These are phyloP conservation scores for Penicillium goetzii DNA, from an alignment of 495 filamentous ascomycete genomes.

Conservation along the genomic window DNA sequence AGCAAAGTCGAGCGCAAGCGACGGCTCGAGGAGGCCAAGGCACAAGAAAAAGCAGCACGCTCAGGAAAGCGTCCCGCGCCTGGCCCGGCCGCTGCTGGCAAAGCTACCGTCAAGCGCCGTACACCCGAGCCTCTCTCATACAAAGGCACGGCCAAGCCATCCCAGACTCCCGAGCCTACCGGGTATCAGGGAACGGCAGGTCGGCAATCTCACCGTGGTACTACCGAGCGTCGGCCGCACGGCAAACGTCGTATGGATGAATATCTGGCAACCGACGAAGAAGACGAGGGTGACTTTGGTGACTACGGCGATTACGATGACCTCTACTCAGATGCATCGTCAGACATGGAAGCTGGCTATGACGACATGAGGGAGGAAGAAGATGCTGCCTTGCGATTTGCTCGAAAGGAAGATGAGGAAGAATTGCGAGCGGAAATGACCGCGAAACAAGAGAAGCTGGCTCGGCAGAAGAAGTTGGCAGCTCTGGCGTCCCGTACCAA, in stretches of 20 bases:
- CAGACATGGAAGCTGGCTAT: slow-evolving; percentile 69
- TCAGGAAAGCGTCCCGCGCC: slow-evolving; percentile 32
- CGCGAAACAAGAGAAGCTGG: slow-evolving; percentile 60
- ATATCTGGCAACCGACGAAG: slow-evolving; percentile 54
- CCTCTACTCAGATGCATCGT: slow-evolving; percentile 58
- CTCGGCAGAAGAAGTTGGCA: slow-evolving; percentile 55
- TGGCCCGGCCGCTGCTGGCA: slow-evolving; percentile 27
- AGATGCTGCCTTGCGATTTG: slow-evolving; percentile 48
- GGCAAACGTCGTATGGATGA: slow-evolving; percentile 45
- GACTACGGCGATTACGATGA: slow-evolving; percentile 55
- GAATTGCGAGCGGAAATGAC: slow-evolving; percentile 56
- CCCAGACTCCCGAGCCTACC: slow-evolving; percentile 37
- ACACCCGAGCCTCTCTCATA: slow-evolving; percentile 46
- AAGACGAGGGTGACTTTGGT: slow-evolving; percentile 45
- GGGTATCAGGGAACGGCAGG: slow-evolving; percentile 62
- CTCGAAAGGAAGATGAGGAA: slow-evolving; percentile 63
- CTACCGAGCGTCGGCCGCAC: slow-evolving; percentile 42
- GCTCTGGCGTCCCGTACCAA: slow-evolving; percentile 48
- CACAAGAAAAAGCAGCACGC: slow-evolving; percentile 39
- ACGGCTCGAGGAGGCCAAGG: slow-evolving; percentile 38
- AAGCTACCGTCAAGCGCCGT: slow-evolving; percentile 28
- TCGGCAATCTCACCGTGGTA: slow-evolving; percentile 32
- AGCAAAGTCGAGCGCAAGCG: slow-evolving; percentile 48
- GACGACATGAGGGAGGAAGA: slow-evolving; percentile 65
- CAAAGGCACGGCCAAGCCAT: slow-evolving; percentile 57